phyloP scores from a whole-genome alignment of 345 rosid species.

The Salix arbutifolia region DNA sequence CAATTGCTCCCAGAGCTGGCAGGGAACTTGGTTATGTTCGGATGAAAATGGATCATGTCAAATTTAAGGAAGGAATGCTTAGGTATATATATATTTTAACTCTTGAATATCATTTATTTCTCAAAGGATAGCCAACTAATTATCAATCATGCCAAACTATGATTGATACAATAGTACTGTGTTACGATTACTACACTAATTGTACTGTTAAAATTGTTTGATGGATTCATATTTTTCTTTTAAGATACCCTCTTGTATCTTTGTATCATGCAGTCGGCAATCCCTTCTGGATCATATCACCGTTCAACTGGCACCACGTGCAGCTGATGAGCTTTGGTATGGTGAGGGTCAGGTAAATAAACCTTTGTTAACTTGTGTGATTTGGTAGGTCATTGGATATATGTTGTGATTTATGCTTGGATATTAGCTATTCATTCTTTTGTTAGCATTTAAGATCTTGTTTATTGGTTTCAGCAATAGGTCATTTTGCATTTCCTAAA shows the following conservation, averaged over 20 bases:
- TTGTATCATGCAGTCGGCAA: conserved; percentile 59
- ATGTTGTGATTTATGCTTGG: no score
- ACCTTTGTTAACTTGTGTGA: not conserved
- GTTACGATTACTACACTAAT: not conserved
- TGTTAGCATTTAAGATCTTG: no score
- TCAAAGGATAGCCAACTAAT: not conserved
- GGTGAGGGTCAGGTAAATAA: conserved; percentile 72
- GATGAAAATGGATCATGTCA: conserved; percentile 79
- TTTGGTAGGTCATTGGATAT: no score
- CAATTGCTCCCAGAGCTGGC: conserved; percentile 92
- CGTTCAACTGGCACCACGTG: conserved; percentile 94
- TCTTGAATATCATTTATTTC: not conserved
- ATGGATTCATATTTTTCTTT: not conserved
- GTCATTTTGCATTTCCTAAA: no score
- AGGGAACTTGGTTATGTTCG: conserved; percentile 89
- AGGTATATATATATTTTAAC: conserved; percentile 34
- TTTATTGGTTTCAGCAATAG: no score
- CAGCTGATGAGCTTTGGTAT: conserved; percentile 90
- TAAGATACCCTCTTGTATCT: not conserved
- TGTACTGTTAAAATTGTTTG: not conserved
- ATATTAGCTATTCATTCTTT: no score
- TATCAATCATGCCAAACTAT: not conserved
- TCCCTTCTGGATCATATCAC: conserved; percentile 88
- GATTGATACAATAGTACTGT: not conserved
- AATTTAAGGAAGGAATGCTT: conserved; percentile 78